Evolutionary conservation across 208 protist genomes (phyloP), one percentile per base, ranked within the genome.

Genomic region (Leishmania arabica): DNA sequence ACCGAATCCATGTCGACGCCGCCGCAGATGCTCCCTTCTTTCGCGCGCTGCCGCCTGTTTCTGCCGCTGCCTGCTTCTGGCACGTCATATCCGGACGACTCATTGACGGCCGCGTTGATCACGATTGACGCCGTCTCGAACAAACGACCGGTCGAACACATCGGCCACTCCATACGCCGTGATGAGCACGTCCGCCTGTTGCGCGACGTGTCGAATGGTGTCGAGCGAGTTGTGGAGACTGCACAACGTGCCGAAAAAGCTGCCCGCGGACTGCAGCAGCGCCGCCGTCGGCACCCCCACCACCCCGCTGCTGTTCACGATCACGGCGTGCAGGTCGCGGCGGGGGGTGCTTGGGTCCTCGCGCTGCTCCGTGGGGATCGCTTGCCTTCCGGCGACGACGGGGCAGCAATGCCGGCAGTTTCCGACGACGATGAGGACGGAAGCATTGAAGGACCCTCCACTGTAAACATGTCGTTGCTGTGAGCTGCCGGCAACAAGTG

Each of bases 31-130:
- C 71, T 71, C 71, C 74, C 34, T 74, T 56, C 72, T 37, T 79
- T 45, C 1, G 13, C 34, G 42, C 47, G 34, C 5, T 7, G 17
- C 1, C 13, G 7, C 34, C 71, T 6, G 17, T 17, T 19, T 17
- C 40, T 37, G 64, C 27, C 69, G 11, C 9, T 45, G 71, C n/a
- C 27, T 7, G 15, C 47, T 0, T 0, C 24, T 24, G 15, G 34
- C 11, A 21, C 21, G 47, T 24, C 24, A 7, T 53, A 0, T 17
- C 19, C 31, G 78, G 74, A 1, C 40, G 80, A 58, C 80, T 88
- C 85, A 77, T 99, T 99, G 68, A 99, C 99, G 53, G 98, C 99
- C 1, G 99, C 98, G 84, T 99, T 99, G 79, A 99, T 97, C 8
- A 99, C 92, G 27, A 99, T 90, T 90, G 0, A 94, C 95, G 21